phyloP scores from a whole-genome alignment of 768 basidiomycete species.

The Dioszegia aurantiaca region DNA sequence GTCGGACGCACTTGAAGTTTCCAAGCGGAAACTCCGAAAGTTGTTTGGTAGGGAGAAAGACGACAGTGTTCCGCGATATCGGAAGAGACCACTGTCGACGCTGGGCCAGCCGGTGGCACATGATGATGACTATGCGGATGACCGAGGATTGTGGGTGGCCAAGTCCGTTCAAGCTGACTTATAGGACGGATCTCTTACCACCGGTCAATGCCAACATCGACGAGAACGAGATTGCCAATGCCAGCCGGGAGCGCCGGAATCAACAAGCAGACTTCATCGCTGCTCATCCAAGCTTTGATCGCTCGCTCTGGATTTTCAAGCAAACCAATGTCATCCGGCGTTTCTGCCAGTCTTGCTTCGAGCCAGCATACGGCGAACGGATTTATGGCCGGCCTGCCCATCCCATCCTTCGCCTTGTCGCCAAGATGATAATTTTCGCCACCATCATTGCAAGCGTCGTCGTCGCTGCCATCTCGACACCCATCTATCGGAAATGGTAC shows the following conservation, averaged over 20 bases:
- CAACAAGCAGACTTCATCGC: constrained; percentile 82
- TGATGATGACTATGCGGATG: constrained; percentile 32
- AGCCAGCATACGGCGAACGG: constrained; percentile 77
- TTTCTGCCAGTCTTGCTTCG: constrained; percentile 76
- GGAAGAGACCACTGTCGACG: constrained; percentile 9
- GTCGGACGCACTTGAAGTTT: neutral
- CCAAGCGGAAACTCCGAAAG: constrained; percentile 20
- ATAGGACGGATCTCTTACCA: constrained; percentile 39
- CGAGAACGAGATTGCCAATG: constrained; percentile 56
- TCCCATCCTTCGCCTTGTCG: constrained; percentile 64
- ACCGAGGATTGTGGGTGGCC: constrained; percentile 39
- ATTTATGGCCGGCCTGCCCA: constrained; percentile 75
- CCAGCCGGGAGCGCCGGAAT: constrained; percentile 66
- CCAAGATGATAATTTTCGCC: constrained; percentile 70
- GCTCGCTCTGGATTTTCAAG: constrained; percentile 81
- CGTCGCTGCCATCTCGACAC: constrained; percentile 80
- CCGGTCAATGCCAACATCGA: constrained; percentile 30
- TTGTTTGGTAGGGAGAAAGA: constrained; percentile 32
- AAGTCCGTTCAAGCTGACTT: constrained; percentile 1
- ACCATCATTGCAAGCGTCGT: constrained; percentile 76
- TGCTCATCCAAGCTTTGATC: constrained; percentile 84
- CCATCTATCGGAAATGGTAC: constrained; percentile 73
- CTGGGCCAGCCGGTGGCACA: constrained; percentile 18
- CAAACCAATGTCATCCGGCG: constrained; percentile 71
- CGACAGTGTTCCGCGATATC: constrained; percentile 20